Evolutionary conservation across 805 yeast species (phyloP).

Genomic region (Candida sonorensis): DNA sequence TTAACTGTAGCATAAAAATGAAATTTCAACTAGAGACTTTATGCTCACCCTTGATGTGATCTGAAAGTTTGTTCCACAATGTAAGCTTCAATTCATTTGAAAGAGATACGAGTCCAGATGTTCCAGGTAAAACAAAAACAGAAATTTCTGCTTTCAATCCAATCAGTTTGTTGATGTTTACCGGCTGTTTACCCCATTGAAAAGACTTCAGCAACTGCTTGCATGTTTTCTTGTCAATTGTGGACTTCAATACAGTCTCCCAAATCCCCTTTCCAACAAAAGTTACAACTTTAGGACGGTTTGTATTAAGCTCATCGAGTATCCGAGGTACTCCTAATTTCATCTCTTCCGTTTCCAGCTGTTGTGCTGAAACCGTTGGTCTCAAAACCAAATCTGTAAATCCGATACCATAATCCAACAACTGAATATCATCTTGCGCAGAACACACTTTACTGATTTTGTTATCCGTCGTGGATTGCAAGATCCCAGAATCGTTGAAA

Average conservation of each 20-base stretch:
- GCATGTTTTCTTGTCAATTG: slow-evolving; percentile 15
- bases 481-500: slow-evolving; percentile 44
- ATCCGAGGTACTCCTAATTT: slow-evolving; percentile 46
- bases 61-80: slow-evolving; percentile 40
- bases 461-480: slow-evolving; percentile 16
- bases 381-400: slow-evolving; percentile 66
- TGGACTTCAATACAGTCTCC: slow-evolving; percentile 44
- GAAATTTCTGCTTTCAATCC: slow-evolving; percentile 17
- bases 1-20: no score
- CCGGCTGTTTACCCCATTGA: slow-evolving; percentile 45
- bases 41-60: slow-evolving; percentile 11
- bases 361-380: slow-evolving; percentile 53
- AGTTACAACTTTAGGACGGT: slow-evolving; percentile 40
- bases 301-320: slow-evolving; percentile 33
- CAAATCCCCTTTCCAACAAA: slow-evolving; percentile 73
- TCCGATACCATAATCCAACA: slow-evolving; percentile 45
- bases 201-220: slow-evolving; percentile 29
- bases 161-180: slow-evolving; percentile 11
- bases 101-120: slow-evolving; percentile 64
- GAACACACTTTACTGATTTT: slow-evolving; percentile 1
- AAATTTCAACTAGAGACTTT: no score
- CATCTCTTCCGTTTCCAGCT: slow-evolving; percentile 48
- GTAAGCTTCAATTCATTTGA: slow-evolving; percentile 36
- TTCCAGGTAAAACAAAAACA: slow-evolving; percentile 60
- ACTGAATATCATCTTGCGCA: slow-evolving; percentile 14